These are phyloP conservation scores for Didymella pomorum DNA, from an alignment of 2,329 filamentous ascomycete species.

Conservation along the genomic window DNA sequence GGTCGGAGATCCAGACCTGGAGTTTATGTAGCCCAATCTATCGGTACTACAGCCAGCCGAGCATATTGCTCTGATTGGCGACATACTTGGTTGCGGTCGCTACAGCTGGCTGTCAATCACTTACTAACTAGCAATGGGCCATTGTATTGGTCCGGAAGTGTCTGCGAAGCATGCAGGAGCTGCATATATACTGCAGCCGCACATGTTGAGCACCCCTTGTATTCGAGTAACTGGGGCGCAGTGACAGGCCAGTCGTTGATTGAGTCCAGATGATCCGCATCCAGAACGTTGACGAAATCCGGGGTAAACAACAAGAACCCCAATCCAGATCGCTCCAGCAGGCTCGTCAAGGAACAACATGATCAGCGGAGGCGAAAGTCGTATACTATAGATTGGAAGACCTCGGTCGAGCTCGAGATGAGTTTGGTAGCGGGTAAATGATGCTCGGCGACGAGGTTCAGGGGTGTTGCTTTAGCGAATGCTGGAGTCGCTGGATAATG, in stretches of 20 bases:
- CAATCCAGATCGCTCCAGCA: background rate
- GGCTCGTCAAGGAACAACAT: background rate
- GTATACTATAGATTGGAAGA: slow-evolving; percentile 32
- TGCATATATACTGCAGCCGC: slow-evolving; percentile 4
- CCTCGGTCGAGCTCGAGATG: slow-evolving; percentile 25
- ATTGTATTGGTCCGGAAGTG: background rate
- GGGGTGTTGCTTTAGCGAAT: slow-evolving; percentile 8
- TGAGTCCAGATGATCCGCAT: background rate
- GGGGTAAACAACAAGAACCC: slow-evolving; percentile 5
- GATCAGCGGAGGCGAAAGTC: background rate
- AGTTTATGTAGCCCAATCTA: slow-evolving; percentile 10
- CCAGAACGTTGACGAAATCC: slow-evolving; percentile 11
- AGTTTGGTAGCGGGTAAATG: slow-evolving; percentile 13
- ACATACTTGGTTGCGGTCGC: background rate
- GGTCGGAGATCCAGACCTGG: slow-evolving; percentile 3
- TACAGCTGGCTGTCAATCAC: background rate
- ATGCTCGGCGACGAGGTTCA: slow-evolving; percentile 14
- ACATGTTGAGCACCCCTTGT: background rate
- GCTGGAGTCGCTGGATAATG: slow-evolving; percentile 1
- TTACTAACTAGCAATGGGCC: background rate
- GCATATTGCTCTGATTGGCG: slow-evolving; percentile 2
- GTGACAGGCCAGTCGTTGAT: slow-evolving; percentile 4
- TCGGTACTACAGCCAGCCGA: slow-evolving; percentile 5
- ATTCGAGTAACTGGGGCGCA: slow-evolving; percentile 1
- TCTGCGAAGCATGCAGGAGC: background rate